Conservation (phyloP, 768 basidiomycete genomes). For the Trametes cinnabarina region DNA sequence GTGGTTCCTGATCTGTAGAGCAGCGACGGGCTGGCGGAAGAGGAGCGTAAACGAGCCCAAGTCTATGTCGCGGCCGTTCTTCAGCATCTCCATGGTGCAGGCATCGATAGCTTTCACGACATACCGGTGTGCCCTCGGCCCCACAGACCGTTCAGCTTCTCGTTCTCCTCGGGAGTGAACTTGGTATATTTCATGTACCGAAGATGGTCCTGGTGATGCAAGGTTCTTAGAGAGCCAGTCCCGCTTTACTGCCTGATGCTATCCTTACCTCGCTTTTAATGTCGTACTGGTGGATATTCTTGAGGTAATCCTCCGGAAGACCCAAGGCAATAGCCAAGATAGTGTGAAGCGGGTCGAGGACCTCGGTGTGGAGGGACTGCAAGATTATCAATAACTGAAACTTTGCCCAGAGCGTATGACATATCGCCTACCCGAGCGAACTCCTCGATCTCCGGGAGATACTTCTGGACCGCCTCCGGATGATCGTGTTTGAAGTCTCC, state of each 20-base stretch:
- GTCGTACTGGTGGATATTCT: slow-evolving; percentile 44
- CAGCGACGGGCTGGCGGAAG: slow-evolving; percentile 55
- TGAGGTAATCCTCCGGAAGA: slow-evolving; percentile 49
- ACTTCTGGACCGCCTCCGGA: slow-evolving; percentile 38
- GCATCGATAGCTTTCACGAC: background rate
- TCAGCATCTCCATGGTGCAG: background rate
- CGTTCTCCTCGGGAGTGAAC: slow-evolving; percentile 41
- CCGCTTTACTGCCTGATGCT: background rate
- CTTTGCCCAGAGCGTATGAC: background rate
- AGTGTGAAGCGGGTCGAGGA: slow-evolving; percentile 46
- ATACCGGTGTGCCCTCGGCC: slow-evolving; percentile 42
- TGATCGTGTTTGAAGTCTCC: slow-evolving; percentile 43
- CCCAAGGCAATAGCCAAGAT: slow-evolving; percentile 53
- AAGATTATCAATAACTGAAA: background rate
- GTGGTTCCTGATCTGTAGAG: slow-evolving; percentile 49
- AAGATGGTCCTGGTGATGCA: slow-evolving; percentile 36
- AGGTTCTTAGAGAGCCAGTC: background rate
- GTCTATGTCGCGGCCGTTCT: slow-evolving; percentile 33
- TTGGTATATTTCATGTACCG: slow-evolving; percentile 57
- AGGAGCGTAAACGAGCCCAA: slow-evolving; percentile 50
- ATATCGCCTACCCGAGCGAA: slow-evolving; percentile 37
- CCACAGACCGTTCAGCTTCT: slow-evolving; percentile 35
- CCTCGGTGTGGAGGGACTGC: slow-evolving; percentile 41
- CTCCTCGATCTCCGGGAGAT: slow-evolving; percentile 43
- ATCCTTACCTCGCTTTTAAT: slow-evolving; percentile 41